Percentiles rank a stretch among this genome's conserved stretches.
These are phyloP conservation scores for Teratosphaeria zuluensis DNA, from an alignment of 2,329 filamentous ascomycete genomes.

Conservation along the genomic window DNA sequence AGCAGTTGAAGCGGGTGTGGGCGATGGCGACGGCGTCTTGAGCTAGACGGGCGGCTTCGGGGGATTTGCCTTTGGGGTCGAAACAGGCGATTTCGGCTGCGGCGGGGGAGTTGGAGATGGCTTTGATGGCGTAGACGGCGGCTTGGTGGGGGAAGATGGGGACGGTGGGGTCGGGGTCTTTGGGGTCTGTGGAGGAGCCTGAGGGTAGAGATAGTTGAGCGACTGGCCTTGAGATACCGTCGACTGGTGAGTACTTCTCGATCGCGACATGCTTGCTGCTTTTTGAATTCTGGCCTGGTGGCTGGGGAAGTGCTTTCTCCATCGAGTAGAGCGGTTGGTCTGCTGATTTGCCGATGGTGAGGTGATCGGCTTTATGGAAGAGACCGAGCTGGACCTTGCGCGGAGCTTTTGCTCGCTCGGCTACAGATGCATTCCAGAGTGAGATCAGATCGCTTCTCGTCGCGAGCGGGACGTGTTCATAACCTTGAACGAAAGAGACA, in stretches of 20 bases:
- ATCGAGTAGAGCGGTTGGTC: slow-evolving; percentile 18
- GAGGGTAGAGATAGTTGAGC: slow-evolving; percentile 15
- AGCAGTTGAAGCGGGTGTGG: slow-evolving; percentile 59
- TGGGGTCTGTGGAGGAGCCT: background rate
- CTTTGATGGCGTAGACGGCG: slow-evolving; percentile 36
- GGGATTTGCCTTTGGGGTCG: slow-evolving; percentile 56
- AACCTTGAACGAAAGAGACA: slow-evolving; percentile 19
- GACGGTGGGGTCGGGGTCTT: background rate
- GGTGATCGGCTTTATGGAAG: slow-evolving; percentile 10
- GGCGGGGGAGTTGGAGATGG: slow-evolving; percentile 35
- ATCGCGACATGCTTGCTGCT: slow-evolving; percentile 13
- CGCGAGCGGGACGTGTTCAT: slow-evolving; percentile 22
- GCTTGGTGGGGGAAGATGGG: slow-evolving; percentile 38
- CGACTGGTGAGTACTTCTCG: slow-evolving; percentile 14
- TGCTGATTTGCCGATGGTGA: slow-evolving; percentile 15
- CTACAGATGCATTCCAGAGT: slow-evolving; percentile 20
- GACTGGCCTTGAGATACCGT: slow-evolving; percentile 11
- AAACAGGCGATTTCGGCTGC: slow-evolving; percentile 50
- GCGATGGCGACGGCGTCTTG: slow-evolving; percentile 51
- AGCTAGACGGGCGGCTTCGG: slow-evolving; percentile 50
- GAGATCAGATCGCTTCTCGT: slow-evolving; percentile 15
- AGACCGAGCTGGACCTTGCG: slow-evolving; percentile 21
- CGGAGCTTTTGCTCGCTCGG: slow-evolving; percentile 12
- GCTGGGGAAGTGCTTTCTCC: slow-evolving; percentile 6
- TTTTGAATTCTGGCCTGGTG: background rate